Conservation (phyloP, 1,139 yeast species). For the Martiniozyma asiatica region DNA sequence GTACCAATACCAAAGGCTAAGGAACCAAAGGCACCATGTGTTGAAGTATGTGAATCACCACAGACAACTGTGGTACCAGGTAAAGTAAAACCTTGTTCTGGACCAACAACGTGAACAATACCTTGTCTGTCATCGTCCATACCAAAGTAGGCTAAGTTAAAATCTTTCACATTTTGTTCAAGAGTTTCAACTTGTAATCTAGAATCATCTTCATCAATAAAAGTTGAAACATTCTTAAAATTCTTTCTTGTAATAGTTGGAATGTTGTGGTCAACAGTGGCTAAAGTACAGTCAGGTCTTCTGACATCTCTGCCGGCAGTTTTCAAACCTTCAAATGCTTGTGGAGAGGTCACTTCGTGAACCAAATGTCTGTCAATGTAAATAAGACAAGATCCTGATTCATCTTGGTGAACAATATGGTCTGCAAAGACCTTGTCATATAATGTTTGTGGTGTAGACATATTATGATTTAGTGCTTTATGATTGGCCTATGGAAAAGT, state of each 20-base stretch:
- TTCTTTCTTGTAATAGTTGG: conserved; percentile 78
- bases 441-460: conserved; percentile 48
- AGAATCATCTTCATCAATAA: conserved; percentile 84
- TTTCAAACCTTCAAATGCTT: conserved; percentile 90
- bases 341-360: conserved; percentile 97
- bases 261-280: conserved; percentile 95
- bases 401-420: conserved; percentile 84
- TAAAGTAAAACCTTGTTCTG: conserved; percentile 95
- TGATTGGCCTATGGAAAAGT: not conserved
- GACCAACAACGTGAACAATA: conserved; percentile 95
- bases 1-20: conserved; percentile 98
- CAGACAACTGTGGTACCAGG: conserved; percentile 99
- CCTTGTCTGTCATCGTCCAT: conserved; percentile 93
- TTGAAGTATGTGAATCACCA: conserved; percentile 97
- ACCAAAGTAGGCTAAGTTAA: conserved; percentile 84
- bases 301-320: conserved; percentile 83
- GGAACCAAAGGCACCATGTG: conserved; percentile 98
- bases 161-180: conserved; percentile 84
- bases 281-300: conserved; percentile 88
- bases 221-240: conserved; percentile 65
- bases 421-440: conserved; percentile 95
- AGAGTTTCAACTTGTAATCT: conserved; percentile 84
- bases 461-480: not conserved
- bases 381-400: conserved; percentile 71
- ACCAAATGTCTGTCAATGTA: conserved; percentile 94